Base-by-base conservation (phyloP, 345 rosid species). In the Psidium guajava region DNA sequence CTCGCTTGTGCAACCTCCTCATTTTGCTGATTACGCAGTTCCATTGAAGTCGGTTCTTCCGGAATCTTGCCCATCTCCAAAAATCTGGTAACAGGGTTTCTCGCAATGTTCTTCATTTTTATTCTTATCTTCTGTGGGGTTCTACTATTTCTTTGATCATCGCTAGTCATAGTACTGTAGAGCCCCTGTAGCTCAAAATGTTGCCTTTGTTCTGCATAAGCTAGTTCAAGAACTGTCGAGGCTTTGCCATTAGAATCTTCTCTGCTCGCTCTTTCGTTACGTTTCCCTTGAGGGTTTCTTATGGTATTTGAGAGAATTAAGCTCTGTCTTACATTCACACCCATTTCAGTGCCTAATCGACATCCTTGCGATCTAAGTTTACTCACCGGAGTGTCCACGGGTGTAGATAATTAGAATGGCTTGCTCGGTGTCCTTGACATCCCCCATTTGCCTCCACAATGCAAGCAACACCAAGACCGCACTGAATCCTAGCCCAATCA, bases 401-500 rank as follows among this genome's bases (percentile, higher is more conserved):
- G 6, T 16, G 24, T 2, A 18, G 44, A 32, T 64, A 7, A 64
- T 32, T 32, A 64, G 1, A 64, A 95, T 96, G 98, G 93, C 96
- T 69, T 90, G 73, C 86, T 73, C 91, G 85, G 90, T 95, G 81
- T 91, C 96, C 55, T 82, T 93, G 21, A 89, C 92, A 74, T 84
- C 92, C 55, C 89, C 91, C 54, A 56, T 92, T 73, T 86, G 89
- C 54, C 88, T 88, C 47, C 87, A 56, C 53, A 25, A 86, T 32
- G 84, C 58, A 82, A 47, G 64, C 4, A 83, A 51, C 82, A 50
- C 82, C 3, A 85, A 50, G n/a, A 83, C 91, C 88, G 86, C 91
- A 69, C 90, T 84, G n/a, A 83, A 81, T 64, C 86, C 90, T 80
- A 57, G 74, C 85, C 7, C 36, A 1, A 59, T 14, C 69, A 84